Percentiles rank a stretch among this genome's conserved stretches.
phyloP scores from a whole-genome alignment of 129 eudicot species.

The sunflower (Helianthus annuus) region DNA sequence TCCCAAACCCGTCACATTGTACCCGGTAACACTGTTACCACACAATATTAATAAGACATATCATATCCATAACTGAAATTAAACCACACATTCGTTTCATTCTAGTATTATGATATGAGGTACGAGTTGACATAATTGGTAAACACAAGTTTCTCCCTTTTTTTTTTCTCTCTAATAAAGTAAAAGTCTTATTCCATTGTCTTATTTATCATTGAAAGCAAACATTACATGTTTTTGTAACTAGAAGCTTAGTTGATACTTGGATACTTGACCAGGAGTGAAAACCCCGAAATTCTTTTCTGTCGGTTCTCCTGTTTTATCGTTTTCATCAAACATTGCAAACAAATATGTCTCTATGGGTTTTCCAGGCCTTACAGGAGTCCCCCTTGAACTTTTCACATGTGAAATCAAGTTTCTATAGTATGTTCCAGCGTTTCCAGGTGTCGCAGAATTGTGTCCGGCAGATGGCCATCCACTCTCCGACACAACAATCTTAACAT shows the following conservation, averaged over 20 bases:
- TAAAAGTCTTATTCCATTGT: no score
- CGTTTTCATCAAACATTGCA: constrained; percentile 19
- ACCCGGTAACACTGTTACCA: no score
- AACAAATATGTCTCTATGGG: constrained; percentile 10
- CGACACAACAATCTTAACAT: constrained; percentile 42
- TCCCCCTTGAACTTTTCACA: constrained; percentile 22
- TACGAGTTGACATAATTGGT: no score
- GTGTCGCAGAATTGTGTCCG: constrained; percentile 17
- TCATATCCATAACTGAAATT: no score
- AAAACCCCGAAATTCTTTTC: constrained; percentile 21
- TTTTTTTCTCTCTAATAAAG: no score
- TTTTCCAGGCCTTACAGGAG: background rate
- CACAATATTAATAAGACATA: no score
- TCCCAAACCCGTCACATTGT: no score
- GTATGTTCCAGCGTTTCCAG: constrained; percentile 36
- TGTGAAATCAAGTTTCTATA: constrained; percentile 38
- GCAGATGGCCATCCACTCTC: constrained; percentile 63
- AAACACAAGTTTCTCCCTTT: no score
- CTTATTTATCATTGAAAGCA: background rate
- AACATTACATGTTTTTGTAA: background rate
- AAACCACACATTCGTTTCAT: no score
- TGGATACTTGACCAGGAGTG: background rate
- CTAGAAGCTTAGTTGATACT: constrained; percentile 9
- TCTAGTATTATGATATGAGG: no score
- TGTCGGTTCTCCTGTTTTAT: background rate